phyloP scores from a whole-genome alignment of 345 rosid genomes.

The Populus deltoides region DNA sequence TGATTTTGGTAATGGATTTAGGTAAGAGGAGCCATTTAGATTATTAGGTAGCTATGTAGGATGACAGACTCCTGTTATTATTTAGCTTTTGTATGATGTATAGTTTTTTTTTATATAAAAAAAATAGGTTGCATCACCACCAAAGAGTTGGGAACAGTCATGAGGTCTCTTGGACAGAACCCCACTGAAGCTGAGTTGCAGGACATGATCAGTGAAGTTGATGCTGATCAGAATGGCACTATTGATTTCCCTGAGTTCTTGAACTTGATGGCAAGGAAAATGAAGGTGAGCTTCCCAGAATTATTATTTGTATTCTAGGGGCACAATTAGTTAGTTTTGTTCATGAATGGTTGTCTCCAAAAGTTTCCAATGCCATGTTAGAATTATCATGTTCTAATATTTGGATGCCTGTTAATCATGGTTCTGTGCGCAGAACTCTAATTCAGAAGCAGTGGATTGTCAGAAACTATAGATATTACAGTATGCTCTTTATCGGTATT shows the following conservation, averaged over 20 bases:
- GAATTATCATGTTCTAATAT: not conserved
- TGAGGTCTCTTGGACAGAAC: slow-evolving; percentile 56
- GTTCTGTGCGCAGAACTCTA: not conserved
- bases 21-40: not conserved
- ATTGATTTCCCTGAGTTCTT: slow-evolving; percentile 51
- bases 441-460: not conserved
- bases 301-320: not conserved
- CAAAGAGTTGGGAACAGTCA: slow-evolving; percentile 50
- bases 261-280: slow-evolving; percentile 50
- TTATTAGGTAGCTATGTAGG: not conserved
- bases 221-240: slow-evolving; percentile 52
- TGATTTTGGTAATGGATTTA: not conserved
- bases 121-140: slow-evolving; percentile 44
- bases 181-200: slow-evolving; percentile 53
- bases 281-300: slow-evolving; percentile 25
- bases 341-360: not conserved
- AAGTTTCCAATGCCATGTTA: not conserved
- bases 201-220: slow-evolving; percentile 55
- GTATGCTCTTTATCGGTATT: no score
- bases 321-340: not conserved
- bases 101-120: no score
- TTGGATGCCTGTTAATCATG: not conserved
- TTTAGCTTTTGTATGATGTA: no score
- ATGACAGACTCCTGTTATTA: not conserved
- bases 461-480: no score